These are phyloP conservation scores for Eucalyptus camaldulensis DNA, from an alignment of 345 rosid species.

Conservation along the genomic window DNA sequence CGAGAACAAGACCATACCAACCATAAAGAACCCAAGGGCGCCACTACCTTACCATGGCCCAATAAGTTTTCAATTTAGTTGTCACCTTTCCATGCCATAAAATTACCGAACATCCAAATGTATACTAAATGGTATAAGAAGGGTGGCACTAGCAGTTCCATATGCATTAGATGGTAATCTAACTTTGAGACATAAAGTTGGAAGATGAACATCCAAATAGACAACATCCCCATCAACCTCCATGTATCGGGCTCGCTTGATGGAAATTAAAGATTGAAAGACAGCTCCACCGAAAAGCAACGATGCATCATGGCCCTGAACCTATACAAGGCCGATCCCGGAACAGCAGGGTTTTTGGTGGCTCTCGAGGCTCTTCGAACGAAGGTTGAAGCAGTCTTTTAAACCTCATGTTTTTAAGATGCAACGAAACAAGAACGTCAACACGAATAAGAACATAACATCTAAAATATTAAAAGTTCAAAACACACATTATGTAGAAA, in stretches of 20 bases:
- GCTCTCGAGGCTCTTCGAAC: conserved; percentile 91
- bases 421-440: background rate
- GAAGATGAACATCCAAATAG: conserved; percentile 77
- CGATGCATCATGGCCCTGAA: conserved; percentile 56
- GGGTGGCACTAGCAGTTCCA: background rate
- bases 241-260: conserved; percentile 74
- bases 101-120: background rate
- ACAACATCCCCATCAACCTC: conserved; percentile 99
- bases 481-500: no score
- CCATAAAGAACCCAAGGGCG: background rate
- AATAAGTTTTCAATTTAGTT: background rate
- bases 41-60: background rate
- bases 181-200: background rate
- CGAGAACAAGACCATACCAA: no score
- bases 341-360: conserved; percentile 75
- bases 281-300: conserved; percentile 75
- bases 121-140: background rate
- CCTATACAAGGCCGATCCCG: conserved; percentile 68
- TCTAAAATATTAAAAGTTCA: no score
- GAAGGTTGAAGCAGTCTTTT: conserved; percentile 87
- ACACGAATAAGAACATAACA: background rate
- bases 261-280: conserved; percentile 83
- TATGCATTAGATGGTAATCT: background rate
- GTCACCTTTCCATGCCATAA: background rate
- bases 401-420: conserved; percentile 43